phyloP scores from a whole-genome alignment of 2,329 filamentous ascomycete genomes.

The Fusarium sororula region DNA sequence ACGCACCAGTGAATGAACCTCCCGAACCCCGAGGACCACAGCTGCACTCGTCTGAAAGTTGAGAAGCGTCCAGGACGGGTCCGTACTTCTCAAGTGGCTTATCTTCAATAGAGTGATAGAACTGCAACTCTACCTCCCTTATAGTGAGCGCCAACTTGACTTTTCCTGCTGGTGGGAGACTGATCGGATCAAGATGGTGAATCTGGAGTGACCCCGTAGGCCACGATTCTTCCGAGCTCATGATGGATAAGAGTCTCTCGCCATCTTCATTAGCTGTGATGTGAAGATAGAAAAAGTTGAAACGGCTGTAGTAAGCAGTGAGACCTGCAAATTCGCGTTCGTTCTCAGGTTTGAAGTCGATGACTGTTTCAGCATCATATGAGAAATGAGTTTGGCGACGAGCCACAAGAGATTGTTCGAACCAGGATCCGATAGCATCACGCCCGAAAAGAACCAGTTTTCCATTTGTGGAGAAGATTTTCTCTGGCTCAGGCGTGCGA shows the following conservation, averaged over 20 bases:
- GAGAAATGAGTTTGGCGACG: slow-evolving; percentile 67
- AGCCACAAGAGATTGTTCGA: slow-evolving; percentile 65
- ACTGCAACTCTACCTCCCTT: slow-evolving; percentile 62
- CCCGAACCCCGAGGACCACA: slow-evolving; percentile 64
- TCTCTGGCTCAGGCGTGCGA: slow-evolving; percentile 62
- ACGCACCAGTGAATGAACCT: slow-evolving; percentile 70
- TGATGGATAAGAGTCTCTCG: slow-evolving; percentile 64
- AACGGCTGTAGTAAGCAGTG: slow-evolving; percentile 70
- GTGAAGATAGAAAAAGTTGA: slow-evolving; percentile 70
- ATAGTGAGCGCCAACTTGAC: slow-evolving; percentile 61
- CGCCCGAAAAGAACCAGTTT: slow-evolving; percentile 58
- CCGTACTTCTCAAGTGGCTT: slow-evolving; percentile 59
- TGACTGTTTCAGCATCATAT: slow-evolving; percentile 65
- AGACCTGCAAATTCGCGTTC: slow-evolving; percentile 69
- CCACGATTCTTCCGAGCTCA: slow-evolving; percentile 65
- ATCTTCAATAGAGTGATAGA: slow-evolving; percentile 61
- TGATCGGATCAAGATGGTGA: slow-evolving; percentile 55
- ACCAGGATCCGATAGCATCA: slow-evolving; percentile 66
- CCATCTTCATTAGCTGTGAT: slow-evolving; percentile 65
- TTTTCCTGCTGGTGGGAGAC: slow-evolving; percentile 63
- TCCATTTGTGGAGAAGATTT: slow-evolving; percentile 55
- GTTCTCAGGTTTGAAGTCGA: slow-evolving; percentile 63
- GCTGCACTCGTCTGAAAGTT: slow-evolving; percentile 66
- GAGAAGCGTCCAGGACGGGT: slow-evolving; percentile 64
- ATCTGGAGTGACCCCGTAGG: slow-evolving; percentile 58